Base-by-base conservation (phyloP, 345 rosid species). In the Eucalyptus paniculata region DNA sequence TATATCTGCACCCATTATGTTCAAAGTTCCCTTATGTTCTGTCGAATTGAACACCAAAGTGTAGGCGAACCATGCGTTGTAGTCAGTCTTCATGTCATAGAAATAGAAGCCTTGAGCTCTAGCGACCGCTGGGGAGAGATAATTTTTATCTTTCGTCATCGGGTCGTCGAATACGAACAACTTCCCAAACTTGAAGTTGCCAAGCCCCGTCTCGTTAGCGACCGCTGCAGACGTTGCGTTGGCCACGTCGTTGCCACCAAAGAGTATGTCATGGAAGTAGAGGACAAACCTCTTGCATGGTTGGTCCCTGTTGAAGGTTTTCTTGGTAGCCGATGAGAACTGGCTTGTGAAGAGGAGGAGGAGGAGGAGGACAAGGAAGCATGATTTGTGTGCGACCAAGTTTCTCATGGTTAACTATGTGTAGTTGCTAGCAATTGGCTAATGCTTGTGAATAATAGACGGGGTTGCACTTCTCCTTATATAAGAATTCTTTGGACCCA, bases 81-180 rank as follows among this genome's bases (percentile, higher is more conserved):
- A 91, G 30, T 86, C 92, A 8, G 12, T 89, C 87, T 94, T 95
- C 95, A 81, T 92, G 89, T 95, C 94, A n/a, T 95, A 96, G 91
- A 96, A 94, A 86, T 97, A 95, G 50, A 95, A 90, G 34, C 99
- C 97, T 86, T 97, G 95, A 45, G 99, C 96, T 42, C 92, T 45
- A 40, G 95, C 97, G 28, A 90, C 89, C 2, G 94, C 92, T n/a
- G 85, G 91, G n/a, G 98, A 93, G 13, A 87, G 92, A n/a, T 15
- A 19, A n/a, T 65, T 3, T 5, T 90, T 90, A 87, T 95, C 94
- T 88, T 88, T 87, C 1, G 95, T 97, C 82, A 95, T 24, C n/a
- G 97, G 97, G 87, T 92, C 96, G 37, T 96, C 94, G 65, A 95
- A 95, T 32, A 96, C 92, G 49, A 94, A 92, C 24, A 95, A 83